Conservation (phyloP, 2,329 filamentous ascomycete species). For the Neonectria ditissima region DNA sequence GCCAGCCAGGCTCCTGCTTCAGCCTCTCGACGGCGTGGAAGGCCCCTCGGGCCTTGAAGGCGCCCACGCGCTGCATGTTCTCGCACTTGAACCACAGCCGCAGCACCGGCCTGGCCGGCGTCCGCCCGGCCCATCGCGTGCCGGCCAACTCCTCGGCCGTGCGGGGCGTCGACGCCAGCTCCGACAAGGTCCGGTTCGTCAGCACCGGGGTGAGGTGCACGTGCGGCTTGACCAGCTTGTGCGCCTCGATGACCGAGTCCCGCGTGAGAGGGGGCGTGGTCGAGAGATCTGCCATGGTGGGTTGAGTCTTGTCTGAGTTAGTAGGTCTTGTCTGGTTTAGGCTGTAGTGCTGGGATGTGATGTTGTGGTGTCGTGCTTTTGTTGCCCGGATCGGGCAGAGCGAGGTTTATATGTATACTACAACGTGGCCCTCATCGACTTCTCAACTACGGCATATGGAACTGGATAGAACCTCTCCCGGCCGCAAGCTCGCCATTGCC, state of each 20-base stretch:
- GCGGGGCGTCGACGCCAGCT: conserved; percentile 79
- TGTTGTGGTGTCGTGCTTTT: neutral
- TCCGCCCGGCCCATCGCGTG: conserved; percentile 67
- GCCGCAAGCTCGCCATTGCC: conserved; percentile 2
- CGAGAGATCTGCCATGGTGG: conserved; percentile 64
- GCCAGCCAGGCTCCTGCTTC: conserved; percentile 70
- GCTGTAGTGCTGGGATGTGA: neutral
- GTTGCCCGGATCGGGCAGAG: neutral
- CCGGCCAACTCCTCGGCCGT: conserved; percentile 62
- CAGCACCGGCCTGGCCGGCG: conserved; percentile 73
- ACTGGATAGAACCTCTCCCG: conserved; percentile 3
- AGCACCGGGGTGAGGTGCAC: conserved; percentile 88
- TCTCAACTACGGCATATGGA: neutral
- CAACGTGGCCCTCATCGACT: neutral
- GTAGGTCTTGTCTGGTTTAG: too few species aligned
- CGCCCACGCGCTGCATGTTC: conserved; percentile 89
- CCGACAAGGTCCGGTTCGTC: conserved; percentile 80
- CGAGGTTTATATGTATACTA: neutral
- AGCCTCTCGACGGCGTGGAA: conserved; percentile 85
- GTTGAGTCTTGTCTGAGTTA: conserved; percentile 12
- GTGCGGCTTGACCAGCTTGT: conserved; percentile 77
- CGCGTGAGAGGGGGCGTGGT: conserved; percentile 76
- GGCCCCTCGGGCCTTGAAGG: conserved; percentile 92
- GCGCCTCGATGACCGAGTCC: conserved; percentile 76
- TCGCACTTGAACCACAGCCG: conserved; percentile 95